Evolutionary conservation across 2,329 filamentous ascomycete species (phyloP).

Genomic region (Stagonosporopsis tanaceti): DNA sequence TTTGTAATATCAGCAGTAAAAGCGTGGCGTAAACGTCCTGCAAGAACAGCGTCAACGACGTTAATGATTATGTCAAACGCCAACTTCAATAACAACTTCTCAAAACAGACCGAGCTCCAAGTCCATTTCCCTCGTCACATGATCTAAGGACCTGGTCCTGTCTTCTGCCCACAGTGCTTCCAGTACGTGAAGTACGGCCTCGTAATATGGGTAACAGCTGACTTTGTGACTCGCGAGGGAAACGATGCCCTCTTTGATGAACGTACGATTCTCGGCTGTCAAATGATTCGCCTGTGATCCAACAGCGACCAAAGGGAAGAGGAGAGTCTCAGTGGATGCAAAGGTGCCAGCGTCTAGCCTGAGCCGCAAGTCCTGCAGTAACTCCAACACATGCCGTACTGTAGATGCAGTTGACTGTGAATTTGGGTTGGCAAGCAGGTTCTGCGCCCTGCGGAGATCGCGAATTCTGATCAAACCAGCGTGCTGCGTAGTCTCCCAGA

Average conservation of each 20-base stretch:
- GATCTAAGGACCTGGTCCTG: constrained; percentile 1
- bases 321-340: neutral
- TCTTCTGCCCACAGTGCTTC: constrained; percentile 2
- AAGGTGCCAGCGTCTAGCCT: constrained; percentile 3
- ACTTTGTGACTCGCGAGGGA: neutral
- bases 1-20: neutral
- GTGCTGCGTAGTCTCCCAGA: constrained; percentile 13
- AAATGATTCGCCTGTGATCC: constrained; percentile 3
- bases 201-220: constrained; percentile 8
- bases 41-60: neutral
- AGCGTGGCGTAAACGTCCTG: neutral
- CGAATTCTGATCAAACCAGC: constrained; percentile 12
- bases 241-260: constrained; percentile 9
- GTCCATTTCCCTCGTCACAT: constrained; percentile 2
- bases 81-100: neutral
- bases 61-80: neutral
- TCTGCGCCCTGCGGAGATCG: constrained; percentile 2
- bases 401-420: neutral
- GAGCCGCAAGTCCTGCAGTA: constrained; percentile 6
- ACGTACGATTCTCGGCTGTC: neutral
- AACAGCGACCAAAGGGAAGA: constrained; percentile 5
- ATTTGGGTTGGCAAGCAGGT: neutral
- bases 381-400: neutral
- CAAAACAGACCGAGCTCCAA: constrained; percentile 16
- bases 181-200: neutral